Evolutionary conservation across 2,329 filamentous ascomycete species (phyloP), one percentile per base, ranked within the genome.

Genomic region (Nemania sp.): DNA sequence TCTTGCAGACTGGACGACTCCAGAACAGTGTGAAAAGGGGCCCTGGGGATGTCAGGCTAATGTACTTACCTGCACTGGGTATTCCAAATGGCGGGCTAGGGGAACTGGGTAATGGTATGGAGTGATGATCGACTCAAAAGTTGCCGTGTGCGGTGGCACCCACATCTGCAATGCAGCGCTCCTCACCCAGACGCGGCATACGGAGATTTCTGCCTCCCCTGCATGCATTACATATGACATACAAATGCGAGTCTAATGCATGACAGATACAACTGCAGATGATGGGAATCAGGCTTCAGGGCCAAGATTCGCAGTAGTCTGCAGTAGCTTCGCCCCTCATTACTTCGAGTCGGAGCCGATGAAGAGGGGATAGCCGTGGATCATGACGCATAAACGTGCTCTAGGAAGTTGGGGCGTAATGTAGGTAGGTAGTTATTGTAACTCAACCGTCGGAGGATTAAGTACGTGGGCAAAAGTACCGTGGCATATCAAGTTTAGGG

Each of bases 101-200:
- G 13, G 20, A 20, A 46, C 54, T 39, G 20, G n/a, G n/a, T n/a
- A n/a, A n/a, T 25, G n/a, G 13, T 42, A n/a, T 17, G 12, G 39
- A 12, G 40, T 57, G 29, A 39, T 52, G 55, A 62, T 62, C 55
- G 46, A 37, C 45, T 39, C 47, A 37, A 34, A 59, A 55, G 51
- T 59, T 62, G 55, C 55, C 32, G 47, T 50, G 55, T 62, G 55
- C 51, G 52, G 47, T 62, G 56, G 21, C 47, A 59, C 51, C 50
- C 59, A 61, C 51, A 56, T 59, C 56, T 62, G 60, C 60, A 62
- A 62, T 62, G 60, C 56, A 59, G 56, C 60, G 29, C 47, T 62
- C 21, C 52, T 58, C 58, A 37, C 43, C 57, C 51, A 59, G 57
- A 39, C 47, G 49, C 56, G 43, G 57, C 56, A 62, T 2, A 59